Evolutionary conservation across 2,329 filamentous ascomycete genomes (phyloP).

Genomic region (Fusarium burgessii): DNA sequence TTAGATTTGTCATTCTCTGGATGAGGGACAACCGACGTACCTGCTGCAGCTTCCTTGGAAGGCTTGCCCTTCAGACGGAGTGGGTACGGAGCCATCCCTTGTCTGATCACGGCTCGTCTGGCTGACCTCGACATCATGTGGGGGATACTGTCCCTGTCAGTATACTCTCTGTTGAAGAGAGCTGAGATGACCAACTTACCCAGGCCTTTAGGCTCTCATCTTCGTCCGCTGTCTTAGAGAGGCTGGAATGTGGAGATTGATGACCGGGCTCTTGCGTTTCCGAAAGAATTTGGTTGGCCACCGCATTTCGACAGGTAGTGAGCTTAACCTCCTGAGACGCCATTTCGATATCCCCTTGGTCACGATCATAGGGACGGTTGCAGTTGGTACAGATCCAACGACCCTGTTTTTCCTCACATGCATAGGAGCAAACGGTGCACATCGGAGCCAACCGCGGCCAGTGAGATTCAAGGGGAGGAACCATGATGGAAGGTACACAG

Average conservation of each 20-base stretch:
- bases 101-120: background rate
- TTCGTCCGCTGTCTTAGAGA: background rate
- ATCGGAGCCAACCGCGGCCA: background rate
- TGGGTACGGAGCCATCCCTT: background rate
- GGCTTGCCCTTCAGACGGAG: background rate
- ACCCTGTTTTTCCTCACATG: background rate
- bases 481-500: background rate
- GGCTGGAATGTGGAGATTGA: background rate
- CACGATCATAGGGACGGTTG: background rate
- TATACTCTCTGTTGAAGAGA: background rate
- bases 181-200: background rate
- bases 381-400: background rate
- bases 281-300: background rate
- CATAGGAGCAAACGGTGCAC: background rate
- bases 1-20: background rate
- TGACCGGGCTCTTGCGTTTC: background rate
- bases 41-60: background rate
- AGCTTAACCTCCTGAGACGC: too few relatives aligned
- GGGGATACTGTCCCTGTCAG: constrained; percentile 10
- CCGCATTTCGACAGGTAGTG: background rate
- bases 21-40: background rate
- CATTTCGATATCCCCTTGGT: too few relatives aligned
- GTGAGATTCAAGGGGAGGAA: background rate
- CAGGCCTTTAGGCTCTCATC: too few relatives aligned
- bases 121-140: background rate